Evolutionary conservation across 2,329 filamentous ascomycete genomes (phyloP).

Genomic region (Rhinocladiella similis): DNA sequence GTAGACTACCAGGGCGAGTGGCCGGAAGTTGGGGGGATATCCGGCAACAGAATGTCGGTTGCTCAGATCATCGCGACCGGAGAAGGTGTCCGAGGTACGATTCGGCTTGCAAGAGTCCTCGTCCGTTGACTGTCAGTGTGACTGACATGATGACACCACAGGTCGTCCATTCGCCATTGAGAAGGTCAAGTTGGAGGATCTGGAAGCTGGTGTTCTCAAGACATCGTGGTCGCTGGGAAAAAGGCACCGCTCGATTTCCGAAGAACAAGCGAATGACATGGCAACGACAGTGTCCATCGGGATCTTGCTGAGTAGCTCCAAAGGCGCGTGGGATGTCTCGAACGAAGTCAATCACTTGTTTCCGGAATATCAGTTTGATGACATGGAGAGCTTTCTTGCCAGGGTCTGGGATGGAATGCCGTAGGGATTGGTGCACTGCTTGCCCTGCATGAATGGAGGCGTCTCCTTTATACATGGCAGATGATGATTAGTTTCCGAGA

Average conservation of each 20-base stretch:
- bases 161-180: constrained; percentile 38
- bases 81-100: constrained; percentile 37
- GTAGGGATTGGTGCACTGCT: constrained; percentile 1
- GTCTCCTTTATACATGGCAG: too few species aligned
- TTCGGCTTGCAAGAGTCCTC: neutral
- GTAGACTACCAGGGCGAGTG: constrained; percentile 44
- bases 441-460: too few species aligned
- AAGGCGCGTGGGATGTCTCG: constrained; percentile 31
- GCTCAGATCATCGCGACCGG: constrained; percentile 36
- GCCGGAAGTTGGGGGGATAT: constrained; percentile 43
- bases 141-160: constrained; percentile 19
- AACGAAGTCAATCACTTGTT: constrained; percentile 40
- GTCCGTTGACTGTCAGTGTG: constrained; percentile 18
- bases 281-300: constrained; percentile 26
- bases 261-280: constrained; percentile 31
- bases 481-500: too few species aligned
- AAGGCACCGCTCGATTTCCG: constrained; percentile 33
- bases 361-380: constrained; percentile 37
- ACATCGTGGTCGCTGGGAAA: constrained; percentile 30
- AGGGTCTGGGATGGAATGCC: constrained; percentile 31
- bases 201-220: constrained; percentile 43
- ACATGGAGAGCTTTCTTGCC: constrained; percentile 34
- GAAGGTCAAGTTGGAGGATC: constrained; percentile 48
- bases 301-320: constrained; percentile 29
- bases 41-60: constrained; percentile 34